These are phyloP conservation scores for Aspergillus ellipticus DNA, from an alignment of 495 filamentous ascomycete species.

Conservation along the genomic window DNA sequence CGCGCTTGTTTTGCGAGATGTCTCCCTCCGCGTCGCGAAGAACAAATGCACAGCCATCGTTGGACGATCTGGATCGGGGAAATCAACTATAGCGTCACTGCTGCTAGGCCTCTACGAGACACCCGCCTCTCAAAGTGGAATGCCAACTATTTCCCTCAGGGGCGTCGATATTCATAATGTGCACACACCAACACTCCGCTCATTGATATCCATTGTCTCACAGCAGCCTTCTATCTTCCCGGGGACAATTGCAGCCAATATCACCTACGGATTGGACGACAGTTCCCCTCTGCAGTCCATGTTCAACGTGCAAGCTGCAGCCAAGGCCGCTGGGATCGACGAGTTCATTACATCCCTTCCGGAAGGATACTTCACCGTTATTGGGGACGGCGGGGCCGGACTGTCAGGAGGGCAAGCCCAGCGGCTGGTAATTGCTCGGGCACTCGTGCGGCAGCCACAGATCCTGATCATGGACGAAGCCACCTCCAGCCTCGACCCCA, in stretches of 20 bases:
- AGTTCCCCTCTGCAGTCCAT: conserved; percentile 31
- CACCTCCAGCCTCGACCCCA: conserved; percentile 73
- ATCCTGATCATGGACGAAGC: conserved; percentile 86
- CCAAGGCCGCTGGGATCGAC: conserved; percentile 68
- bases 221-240: conserved; percentile 79
- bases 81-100: conserved; percentile 78
- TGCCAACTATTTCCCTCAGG: conserved; percentile 51
- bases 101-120: conserved; percentile 63
- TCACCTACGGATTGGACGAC: conserved; percentile 66
- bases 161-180: conserved; percentile 51
- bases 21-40: conserved; percentile 57
- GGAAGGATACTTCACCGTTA: conserved; percentile 65
- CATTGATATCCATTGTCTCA: conserved; percentile 68
- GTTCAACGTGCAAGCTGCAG: conserved; percentile 53
- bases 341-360: conserved; percentile 75
- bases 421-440: conserved; percentile 75
- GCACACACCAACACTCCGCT: conserved; percentile 61
- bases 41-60: conserved; percentile 71
- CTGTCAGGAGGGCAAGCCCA: conserved; percentile 86
- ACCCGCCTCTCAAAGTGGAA: conserved; percentile 18
- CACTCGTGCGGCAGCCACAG: conserved; percentile 63
- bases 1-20: conserved; percentile 49
- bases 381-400: conserved; percentile 73
- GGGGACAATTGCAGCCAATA: conserved; percentile 68
- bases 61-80: conserved; percentile 80